Evolutionary conservation across 2,329 filamentous ascomycete genomes (phyloP).

Genomic region (Tolypocladium inflatum): DNA sequence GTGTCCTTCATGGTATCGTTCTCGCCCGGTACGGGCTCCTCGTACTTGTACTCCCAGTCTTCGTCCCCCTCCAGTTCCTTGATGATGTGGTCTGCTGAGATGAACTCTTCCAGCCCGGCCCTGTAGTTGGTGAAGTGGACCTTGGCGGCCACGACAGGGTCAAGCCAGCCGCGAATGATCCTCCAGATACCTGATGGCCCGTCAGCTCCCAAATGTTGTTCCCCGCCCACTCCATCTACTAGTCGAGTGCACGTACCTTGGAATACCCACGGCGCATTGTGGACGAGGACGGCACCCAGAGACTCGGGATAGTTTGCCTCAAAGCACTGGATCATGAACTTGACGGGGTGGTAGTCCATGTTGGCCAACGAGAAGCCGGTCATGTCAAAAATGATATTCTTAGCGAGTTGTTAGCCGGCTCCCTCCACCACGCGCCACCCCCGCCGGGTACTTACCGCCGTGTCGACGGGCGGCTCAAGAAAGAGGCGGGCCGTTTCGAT

Average conservation of each 20-base stretch:
- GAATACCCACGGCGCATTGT: constrained; percentile 96
- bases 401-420: not conserved
- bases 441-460: constrained; percentile 60
- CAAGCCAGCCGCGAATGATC: constrained; percentile 91
- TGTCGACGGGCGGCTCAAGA: constrained; percentile 72
- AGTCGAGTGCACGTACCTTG: constrained; percentile 46
- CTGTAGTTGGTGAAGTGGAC: constrained; percentile 84
- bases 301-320: constrained; percentile 97
- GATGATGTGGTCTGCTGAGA: constrained; percentile 60
- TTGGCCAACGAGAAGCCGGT: constrained; percentile 87
- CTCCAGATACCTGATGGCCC: constrained; percentile 69
- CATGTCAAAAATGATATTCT: constrained; percentile 96
- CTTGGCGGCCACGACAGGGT: constrained; percentile 90
- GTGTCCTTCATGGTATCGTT: constrained; percentile 65
- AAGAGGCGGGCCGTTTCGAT: constrained; percentile 92
- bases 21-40: constrained; percentile 67
- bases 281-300: constrained; percentile 79
- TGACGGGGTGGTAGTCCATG: constrained; percentile 96
- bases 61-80: constrained; percentile 83
- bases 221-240: not conserved
- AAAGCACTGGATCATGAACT: constrained; percentile 99
- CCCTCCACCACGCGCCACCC: not conserved
- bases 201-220: not conserved
- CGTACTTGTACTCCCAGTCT: constrained; percentile 73
- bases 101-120: constrained; percentile 69